Evolutionary conservation across 192 early-diverging fungal genomes (phyloP), one percentile per base, ranked within the genome.

Genomic region (Borealophlyctis nickersoniae): DNA sequence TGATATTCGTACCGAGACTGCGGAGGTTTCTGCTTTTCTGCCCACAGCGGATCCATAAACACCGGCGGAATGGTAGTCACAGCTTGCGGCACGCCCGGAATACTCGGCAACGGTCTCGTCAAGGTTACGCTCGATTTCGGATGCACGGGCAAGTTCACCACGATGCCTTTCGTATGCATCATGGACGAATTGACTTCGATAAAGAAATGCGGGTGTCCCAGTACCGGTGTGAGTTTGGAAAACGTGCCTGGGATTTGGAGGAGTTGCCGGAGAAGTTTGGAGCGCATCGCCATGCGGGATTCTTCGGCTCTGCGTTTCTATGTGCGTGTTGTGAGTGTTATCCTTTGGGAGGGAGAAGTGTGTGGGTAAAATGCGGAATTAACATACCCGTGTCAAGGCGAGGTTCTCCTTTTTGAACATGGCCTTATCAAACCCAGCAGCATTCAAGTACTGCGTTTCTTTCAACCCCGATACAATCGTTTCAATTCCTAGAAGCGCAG

Each of bases 31-130:
- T 76, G 73, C 54, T 70, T 66, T 35, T 81, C 77, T 27, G 72
- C 72, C 77, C 80, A 84, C 36, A 64, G 34, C 36, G 69, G 59
- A 57, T 63, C 69, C 77, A 86, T 78, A 61, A 81, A 86, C 0
- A 84, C 67, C 1, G 81, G 81, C 4, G 84, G 81, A 33, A 78
- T 75, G 0, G 84, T 80, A 3, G 84, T 86, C 2, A 71, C 75
- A 11, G 54, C 76, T 2, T 32, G 49, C 0, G 84, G 84, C 0
- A 86, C 81, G 22, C 84, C 84, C 0, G 81, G 84, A 56, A 86
- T 80, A 11, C 45, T 56, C 23, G 81, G 84, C 4, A 86, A 52
- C 39, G 75, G 73, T 19, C 84, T 34, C 0, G 77, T 78, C 2
- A 86, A 48, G 2, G 74, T 74, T 1, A 86, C 74, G 48, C 69